phyloP scores from a whole-genome alignment of 2,329 filamentous ascomycete species.

The Chrysosporium queenslandicum region DNA sequence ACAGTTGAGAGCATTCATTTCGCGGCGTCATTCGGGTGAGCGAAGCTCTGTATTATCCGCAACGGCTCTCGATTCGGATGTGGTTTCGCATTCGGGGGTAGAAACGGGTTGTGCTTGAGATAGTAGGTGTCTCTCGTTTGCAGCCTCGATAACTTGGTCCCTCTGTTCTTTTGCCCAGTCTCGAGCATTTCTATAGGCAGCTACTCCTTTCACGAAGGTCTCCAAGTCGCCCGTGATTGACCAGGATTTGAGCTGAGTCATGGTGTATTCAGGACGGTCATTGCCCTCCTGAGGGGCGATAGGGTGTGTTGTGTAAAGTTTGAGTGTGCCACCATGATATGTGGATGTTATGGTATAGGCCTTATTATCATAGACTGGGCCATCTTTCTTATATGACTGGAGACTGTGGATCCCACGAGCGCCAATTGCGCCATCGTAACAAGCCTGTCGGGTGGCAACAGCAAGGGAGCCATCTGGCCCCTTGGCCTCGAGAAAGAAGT shows the following conservation, averaged over 20 bases:
- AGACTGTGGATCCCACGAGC: slow-evolving; percentile 32
- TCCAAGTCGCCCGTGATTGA: slow-evolving; percentile 23
- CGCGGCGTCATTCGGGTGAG: too few species aligned
- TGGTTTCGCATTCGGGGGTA: too few species aligned
- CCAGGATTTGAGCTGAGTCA: slow-evolving; percentile 20
- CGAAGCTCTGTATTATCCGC: too few species aligned
- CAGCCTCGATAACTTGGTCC: slow-evolving; percentile 26
- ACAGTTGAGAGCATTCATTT: too few species aligned
- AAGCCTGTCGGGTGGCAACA: slow-evolving; percentile 29
- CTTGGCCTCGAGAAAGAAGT: slow-evolving; percentile 36
- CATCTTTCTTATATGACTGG: slow-evolving; percentile 28
- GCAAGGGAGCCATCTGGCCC: slow-evolving; percentile 25
- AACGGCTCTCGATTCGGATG: too few species aligned
- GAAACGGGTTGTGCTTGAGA: too few species aligned
- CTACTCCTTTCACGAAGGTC: slow-evolving; percentile 28
- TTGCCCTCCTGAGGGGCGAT: background rate
- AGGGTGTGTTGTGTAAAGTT: slow-evolving; percentile 13
- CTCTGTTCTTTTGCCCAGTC: slow-evolving; percentile 33
- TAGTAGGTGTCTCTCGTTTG: too few species aligned
- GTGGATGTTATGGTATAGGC: slow-evolving; percentile 22
- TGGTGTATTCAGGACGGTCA: slow-evolving; percentile 11
- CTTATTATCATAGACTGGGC: slow-evolving; percentile 26
- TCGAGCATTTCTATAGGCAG: slow-evolving; percentile 34
- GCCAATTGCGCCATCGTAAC: slow-evolving; percentile 32
- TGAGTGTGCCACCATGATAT: slow-evolving; percentile 11